Evolutionary conservation across 169 alveolate species (phyloP).

Genomic region (Plasmodium vivax): DNA sequence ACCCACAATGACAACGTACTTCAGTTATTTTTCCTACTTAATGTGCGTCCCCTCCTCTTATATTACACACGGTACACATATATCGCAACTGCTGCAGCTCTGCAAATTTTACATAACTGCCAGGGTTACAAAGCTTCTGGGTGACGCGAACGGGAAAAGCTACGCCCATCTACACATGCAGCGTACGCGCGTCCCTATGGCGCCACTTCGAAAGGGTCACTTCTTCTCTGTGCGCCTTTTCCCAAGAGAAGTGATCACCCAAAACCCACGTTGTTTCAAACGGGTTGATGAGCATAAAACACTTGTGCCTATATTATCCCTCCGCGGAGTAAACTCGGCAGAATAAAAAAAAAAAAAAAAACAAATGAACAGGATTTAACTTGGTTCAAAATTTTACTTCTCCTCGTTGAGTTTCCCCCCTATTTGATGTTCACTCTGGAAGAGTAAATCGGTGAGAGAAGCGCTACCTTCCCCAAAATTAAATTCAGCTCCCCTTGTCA

Average conservation of each 20-base stretch:
- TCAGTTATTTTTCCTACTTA: background rate
- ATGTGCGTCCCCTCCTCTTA: background rate
- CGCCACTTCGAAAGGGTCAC: background rate
- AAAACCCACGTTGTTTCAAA: background rate
- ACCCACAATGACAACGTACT: background rate
- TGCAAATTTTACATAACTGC: background rate
- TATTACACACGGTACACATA: background rate
- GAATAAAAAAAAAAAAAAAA: background rate
- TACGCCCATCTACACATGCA: background rate
- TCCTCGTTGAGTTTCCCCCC: background rate
- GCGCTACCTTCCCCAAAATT: background rate
- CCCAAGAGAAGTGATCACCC: background rate
- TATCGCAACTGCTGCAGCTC: background rate
- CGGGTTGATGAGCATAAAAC: background rate
- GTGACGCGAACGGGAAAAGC: background rate
- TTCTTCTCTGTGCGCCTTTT: background rate
- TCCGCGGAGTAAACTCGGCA: background rate
- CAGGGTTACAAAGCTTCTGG: background rate
- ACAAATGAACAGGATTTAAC: background rate
- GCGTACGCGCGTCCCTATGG: background rate
- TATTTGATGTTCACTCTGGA: background rate
- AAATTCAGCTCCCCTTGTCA: background rate
- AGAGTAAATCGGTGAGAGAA: background rate
- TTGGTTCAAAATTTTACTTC: background rate
- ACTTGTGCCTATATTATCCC: background rate